phyloP scores from a whole-genome alignment of 148 eudicot species.

The Diospyros lotus region DNA sequence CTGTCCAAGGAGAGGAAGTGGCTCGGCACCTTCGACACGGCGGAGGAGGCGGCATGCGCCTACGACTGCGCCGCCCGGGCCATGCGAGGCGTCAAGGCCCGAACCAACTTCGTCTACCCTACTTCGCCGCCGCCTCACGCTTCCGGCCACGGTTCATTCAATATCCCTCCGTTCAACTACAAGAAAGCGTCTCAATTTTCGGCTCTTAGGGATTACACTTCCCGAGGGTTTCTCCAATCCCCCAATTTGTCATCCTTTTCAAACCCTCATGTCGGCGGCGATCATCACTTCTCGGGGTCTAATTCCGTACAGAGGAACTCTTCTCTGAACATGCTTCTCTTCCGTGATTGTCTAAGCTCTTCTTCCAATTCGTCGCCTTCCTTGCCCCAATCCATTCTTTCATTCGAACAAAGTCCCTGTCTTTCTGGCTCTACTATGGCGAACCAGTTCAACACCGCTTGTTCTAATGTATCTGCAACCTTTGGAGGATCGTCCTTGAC shows the following conservation, averaged over 20 bases:
- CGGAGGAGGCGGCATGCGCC: slow-evolving; percentile 80
- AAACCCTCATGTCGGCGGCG: background rate
- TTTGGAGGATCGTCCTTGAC: background rate
- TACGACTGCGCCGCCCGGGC: slow-evolving; percentile 79
- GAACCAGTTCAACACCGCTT: background rate
- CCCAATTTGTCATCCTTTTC: background rate
- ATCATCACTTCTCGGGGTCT: slow-evolving; percentile 5
- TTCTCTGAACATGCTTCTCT: slow-evolving; percentile 21
- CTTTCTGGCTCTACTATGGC: background rate
- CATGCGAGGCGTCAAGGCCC: slow-evolving; percentile 65
- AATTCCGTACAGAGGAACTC: slow-evolving; percentile 6
- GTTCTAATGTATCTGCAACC: background rate
- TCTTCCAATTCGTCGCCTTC: background rate
- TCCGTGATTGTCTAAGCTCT: slow-evolving; percentile 20
- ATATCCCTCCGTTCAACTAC: slow-evolving; percentile 8
- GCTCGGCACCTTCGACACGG: slow-evolving; percentile 82
- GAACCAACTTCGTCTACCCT: slow-evolving; percentile 64
- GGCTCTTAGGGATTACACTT: background rate
- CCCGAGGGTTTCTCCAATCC: background rate
- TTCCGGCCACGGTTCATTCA: background rate
- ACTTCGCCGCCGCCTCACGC: slow-evolving; percentile 5
- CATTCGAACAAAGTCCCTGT: background rate
- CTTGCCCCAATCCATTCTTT: background rate
- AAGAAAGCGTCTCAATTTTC: slow-evolving; percentile 29
- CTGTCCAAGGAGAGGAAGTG: slow-evolving; percentile 71